Base-by-base conservation (phyloP, 306 rosid species). In the Malus sieversii region DNA sequence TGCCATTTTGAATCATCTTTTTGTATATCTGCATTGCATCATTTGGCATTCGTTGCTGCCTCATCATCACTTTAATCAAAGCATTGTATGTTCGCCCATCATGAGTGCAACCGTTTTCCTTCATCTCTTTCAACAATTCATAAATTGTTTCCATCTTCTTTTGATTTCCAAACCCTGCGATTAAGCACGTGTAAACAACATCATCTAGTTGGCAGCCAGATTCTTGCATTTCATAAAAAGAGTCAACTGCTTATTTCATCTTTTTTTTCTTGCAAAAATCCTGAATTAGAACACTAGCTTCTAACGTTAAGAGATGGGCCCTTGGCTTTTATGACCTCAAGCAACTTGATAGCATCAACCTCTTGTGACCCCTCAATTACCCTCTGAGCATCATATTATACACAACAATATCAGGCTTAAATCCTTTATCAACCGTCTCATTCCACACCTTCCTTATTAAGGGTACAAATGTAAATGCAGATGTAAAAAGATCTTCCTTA, bases 341-440 rank as follows among this genome's bases (percentile, higher is more conserved):
- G 92, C 77, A 92, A 81, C 84, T 90, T 95, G 85, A 95, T 90
- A 6, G 87, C 93, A 74, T 95, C 97, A 9, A 90, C 78, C 88
- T 90, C 85, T 86, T 92, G 85, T 78, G 81, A 80, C 96, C 79
- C 85, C 76, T 89, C 66, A 90, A 74, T 85, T 92, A 79, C 44
- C 96, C 97, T 64, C 85, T 89, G 61, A 90, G 93, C 97, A 95
- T 92, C 57, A 83, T 78, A 83, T 92, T 95, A 73, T 95, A 90
- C 2, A 87, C 88, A 84, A 95, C 91, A 72, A 86, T 64, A 88
- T 95, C 99, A 32, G 96, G 97, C 80, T 74, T 79, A 68, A 89
- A 90, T 9, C 96, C 93, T 78, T 80, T 68, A 76, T 95, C 99
- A 78, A 90, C 75, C 91, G 92, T 95, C 88, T 83, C 89, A 81